Conservation (phyloP, 1,284 basidiomycete species). For the Stygiomarasmius scandens region DNA sequence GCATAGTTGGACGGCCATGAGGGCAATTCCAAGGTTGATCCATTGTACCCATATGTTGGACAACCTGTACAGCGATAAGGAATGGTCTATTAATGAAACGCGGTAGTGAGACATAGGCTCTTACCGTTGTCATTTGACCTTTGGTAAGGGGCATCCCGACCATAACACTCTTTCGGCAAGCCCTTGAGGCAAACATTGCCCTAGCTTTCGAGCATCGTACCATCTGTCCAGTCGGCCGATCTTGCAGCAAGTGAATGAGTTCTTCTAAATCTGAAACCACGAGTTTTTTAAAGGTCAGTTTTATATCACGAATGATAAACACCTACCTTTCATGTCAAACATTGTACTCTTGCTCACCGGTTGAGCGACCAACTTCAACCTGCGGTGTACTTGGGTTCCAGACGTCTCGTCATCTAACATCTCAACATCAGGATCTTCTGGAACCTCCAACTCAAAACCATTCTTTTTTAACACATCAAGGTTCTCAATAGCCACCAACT, state of each 20-base stretch:
- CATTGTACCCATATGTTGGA: conserved; percentile 93
- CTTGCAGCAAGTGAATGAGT: conserved; percentile 83
- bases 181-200: conserved; percentile 95
- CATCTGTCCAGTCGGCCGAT: conserved; percentile 76
- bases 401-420: conserved; percentile 33
- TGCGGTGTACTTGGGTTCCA: conserved; percentile 31
- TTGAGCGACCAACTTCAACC: conserved; percentile 78
- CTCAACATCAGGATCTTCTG: conserved; percentile 40
- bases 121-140: conserved; percentile 80
- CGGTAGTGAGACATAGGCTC: conserved; percentile 26
- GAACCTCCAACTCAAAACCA: conserved; percentile 87
- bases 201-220: conserved; percentile 93
- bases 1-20: conserved; percentile 95
- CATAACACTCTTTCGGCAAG: conserved; percentile 97
- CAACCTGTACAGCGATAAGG: conserved; percentile 53
- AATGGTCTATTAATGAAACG: conserved; percentile 16
- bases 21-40: conserved; percentile 99
- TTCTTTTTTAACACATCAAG: conserved; percentile 80
- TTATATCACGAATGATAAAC: conserved; percentile 9
- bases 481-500: conserved; percentile 88
- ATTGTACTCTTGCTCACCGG: conserved; percentile 90
- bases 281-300: too few relatives aligned
- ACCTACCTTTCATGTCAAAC: conserved; percentile 70
- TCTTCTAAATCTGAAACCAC: conserved; percentile 86
- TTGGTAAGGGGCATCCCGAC: conserved; percentile 83